phyloP scores from a whole-genome alignment of 805 yeast species.

The Barnettozyma vustinii region DNA sequence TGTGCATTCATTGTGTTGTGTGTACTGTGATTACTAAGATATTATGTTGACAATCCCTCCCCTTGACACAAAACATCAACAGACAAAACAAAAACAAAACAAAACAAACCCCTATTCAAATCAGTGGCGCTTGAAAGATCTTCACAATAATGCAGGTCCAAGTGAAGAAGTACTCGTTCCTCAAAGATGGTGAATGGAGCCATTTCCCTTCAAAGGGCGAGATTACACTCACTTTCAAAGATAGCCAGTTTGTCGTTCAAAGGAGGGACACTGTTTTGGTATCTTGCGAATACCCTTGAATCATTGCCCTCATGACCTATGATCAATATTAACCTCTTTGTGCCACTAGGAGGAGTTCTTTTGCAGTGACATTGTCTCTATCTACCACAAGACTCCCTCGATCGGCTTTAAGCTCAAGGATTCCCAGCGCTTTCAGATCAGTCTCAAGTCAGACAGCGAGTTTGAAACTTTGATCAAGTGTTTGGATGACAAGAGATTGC shows the following conservation, averaged over 20 bases:
- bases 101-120: no score
- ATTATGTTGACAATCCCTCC: no score
- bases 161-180: constrained; percentile 21
- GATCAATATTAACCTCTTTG: neutral
- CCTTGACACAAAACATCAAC: neutral
- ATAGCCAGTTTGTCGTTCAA: constrained; percentile 11
- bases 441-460: constrained; percentile 3
- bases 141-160: neutral
- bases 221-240: constrained; percentile 10
- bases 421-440: constrained; percentile 12
- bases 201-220: constrained; percentile 23
- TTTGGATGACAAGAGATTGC: neutral
- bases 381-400: constrained; percentile 20
- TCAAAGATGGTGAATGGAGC: constrained; percentile 17
- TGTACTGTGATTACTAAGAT: no score
- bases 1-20: neutral
- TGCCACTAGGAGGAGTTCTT: constrained; percentile 13
- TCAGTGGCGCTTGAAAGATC: neutral
- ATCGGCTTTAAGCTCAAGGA: constrained; percentile 18
- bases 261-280: constrained; percentile 20
- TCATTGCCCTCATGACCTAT: neutral
- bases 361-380: neutral
- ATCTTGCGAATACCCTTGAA: neutral
- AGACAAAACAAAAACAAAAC: neutral
- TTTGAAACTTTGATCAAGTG: constrained; percentile 1